phyloP scores from a whole-genome alignment of 2,329 filamentous ascomycete species.

The Paracoccidioides lutzii region DNA sequence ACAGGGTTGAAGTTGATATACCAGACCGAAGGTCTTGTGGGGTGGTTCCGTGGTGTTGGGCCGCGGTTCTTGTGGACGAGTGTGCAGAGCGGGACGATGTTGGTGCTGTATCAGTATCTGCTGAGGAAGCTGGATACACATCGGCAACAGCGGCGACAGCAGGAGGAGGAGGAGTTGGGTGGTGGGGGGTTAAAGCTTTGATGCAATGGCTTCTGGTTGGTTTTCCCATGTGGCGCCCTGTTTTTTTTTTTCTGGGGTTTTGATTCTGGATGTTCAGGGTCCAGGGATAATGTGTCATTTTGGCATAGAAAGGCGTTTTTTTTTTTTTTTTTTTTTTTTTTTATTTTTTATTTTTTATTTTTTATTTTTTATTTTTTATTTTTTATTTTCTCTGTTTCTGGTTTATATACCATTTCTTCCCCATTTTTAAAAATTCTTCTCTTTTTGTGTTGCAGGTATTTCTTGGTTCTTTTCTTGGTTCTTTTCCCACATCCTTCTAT shows the following conservation, averaged over 20 bases:
- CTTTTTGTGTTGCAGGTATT: not conserved
- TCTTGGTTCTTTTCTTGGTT: not conserved
- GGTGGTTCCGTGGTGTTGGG: constrained; percentile 90
- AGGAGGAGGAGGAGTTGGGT: constrained; percentile 15
- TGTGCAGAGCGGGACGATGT: constrained; percentile 91
- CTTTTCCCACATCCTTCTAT: not conserved
- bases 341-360: not conserved
- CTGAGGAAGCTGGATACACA: constrained; percentile 60
- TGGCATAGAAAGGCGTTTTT: not conserved
- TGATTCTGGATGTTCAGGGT: too few species aligned
- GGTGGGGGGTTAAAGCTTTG: constrained; percentile 1
- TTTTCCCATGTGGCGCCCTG: not conserved
- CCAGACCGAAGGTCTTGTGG: constrained; percentile 70
- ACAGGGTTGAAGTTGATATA: constrained; percentile 81
- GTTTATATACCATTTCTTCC: not conserved
- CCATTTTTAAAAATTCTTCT: not conserved
- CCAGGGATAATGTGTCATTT: not conserved
- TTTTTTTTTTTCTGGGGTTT: too few species aligned
- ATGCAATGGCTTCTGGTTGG: not conserved
- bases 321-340: not conserved
- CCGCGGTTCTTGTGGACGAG: constrained; percentile 93
- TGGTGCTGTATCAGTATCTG: constrained; percentile 85
- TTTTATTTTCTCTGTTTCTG: not conserved
- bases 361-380: not conserved
- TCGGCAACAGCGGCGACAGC: constrained; percentile 8